Evolutionary conservation across 495 filamentous ascomycete species (phyloP).

Genomic region (Thozetella sp.): DNA sequence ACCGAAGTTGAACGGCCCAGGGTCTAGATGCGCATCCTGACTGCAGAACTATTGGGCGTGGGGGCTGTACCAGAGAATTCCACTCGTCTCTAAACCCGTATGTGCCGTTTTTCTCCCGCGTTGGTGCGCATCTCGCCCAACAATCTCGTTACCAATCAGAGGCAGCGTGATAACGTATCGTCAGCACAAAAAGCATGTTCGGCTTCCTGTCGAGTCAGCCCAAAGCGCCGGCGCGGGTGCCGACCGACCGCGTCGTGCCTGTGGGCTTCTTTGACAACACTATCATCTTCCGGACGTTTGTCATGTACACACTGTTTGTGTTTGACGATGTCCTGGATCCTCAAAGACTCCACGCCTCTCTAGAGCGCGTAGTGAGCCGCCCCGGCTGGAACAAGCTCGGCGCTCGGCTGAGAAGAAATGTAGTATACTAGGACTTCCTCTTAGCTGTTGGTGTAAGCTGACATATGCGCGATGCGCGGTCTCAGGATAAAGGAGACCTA

Average conservation of each 20-base stretch:
- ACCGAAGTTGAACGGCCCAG: too few species aligned
- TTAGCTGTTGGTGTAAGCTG: slow-evolving; percentile 3
- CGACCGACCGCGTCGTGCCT: slow-evolving; percentile 18
- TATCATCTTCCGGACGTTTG: slow-evolving; percentile 5
- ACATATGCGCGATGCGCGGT: too few species aligned
- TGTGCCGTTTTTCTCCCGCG: too few species aligned
- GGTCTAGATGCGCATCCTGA: too few species aligned
- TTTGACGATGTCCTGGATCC: slow-evolving; percentile 37
- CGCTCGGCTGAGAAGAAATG: slow-evolving; percentile 29
- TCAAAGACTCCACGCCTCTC: slow-evolving; percentile 17
- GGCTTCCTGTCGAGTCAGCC: not conserved
- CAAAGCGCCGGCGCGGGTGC: slow-evolving; percentile 6
- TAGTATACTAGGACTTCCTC: slow-evolving; percentile 10
- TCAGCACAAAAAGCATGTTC: not conserved
- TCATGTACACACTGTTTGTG: slow-evolving; percentile 15
- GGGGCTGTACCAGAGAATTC: too few species aligned
- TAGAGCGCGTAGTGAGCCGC: slow-evolving; percentile 19
- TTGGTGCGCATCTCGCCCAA: not conserved
- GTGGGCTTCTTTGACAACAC: slow-evolving; percentile 15
- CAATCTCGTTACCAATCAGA: not conserved
- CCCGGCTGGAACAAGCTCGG: slow-evolving; percentile 33
- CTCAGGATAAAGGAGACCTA: slow-evolving; percentile 21
- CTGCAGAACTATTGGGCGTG: too few species aligned
- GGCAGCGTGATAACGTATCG: not conserved
- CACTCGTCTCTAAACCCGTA: too few species aligned